Conservation (phyloP, 2,329 filamentous ascomycete genomes). For the Thielaviopsis populi region DNA sequence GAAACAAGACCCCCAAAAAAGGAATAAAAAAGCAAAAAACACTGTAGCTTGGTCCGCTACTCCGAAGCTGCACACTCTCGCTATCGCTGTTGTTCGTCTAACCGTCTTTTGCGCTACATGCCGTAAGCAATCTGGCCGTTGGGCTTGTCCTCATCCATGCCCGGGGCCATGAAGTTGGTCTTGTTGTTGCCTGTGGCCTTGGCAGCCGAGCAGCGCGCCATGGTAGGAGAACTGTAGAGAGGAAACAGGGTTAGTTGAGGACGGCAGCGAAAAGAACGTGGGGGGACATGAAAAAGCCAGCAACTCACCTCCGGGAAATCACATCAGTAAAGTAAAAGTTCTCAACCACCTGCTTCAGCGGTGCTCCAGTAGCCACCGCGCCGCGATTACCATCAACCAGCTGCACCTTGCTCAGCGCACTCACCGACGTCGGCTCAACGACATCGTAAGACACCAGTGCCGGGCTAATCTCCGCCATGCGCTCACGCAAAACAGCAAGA, state of each 20-base stretch:
- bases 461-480: conserved; percentile 90
- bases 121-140: conserved; percentile 48
- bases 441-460: conserved; percentile 81
- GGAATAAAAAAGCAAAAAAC: conserved; percentile 6
- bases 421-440: conserved; percentile 64
- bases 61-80: neutral
- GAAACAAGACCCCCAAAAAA: neutral
- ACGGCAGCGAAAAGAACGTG: neutral
- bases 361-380: conserved; percentile 50
- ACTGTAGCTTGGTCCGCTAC: neutral
- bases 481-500: conserved; percentile 72
- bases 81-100: conserved; percentile 2
- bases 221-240: conserved; percentile 73
- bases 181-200: conserved; percentile 69
- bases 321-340: conserved; percentile 98
- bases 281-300: neutral
- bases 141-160: conserved; percentile 47
- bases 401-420: conserved; percentile 76
- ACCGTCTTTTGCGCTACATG: conserved; percentile 24
- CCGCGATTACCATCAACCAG: conserved; percentile 95
- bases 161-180: conserved; percentile 65
- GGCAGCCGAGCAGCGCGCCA: conserved; percentile 91
- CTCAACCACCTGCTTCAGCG: conserved; percentile 73
- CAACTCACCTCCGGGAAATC: conserved; percentile 78
- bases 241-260: neutral